A percentile compares a stretch with the other conserved stretches of the same genome.
These are phyloP conservation scores for Termitomyces titanicus DNA, from an alignment of 768 basidiomycete genomes.

Conservation along the genomic window DNA sequence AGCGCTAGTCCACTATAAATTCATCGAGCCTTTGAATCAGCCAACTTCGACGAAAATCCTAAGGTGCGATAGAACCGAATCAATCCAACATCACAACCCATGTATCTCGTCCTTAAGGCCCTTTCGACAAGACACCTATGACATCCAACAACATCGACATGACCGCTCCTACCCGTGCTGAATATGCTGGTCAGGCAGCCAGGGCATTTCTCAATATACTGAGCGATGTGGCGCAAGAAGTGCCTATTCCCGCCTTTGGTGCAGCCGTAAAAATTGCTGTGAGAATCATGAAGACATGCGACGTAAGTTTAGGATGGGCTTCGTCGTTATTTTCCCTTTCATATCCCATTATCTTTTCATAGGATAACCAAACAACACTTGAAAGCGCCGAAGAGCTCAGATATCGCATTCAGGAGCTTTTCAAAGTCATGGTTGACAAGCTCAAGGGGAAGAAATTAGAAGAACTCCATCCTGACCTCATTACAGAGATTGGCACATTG, in stretches of 20 bases:
- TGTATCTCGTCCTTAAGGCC: not conserved
- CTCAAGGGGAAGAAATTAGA: constrained; percentile 1
- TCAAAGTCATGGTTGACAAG: not conserved
- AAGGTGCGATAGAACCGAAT: too few species aligned
- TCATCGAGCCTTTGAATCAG: too few species aligned
- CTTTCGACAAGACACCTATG: not conserved
- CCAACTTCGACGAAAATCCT: too few species aligned
- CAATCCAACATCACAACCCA: not conserved
- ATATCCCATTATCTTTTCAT: not conserved
- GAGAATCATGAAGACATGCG: not conserved
- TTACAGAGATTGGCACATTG: not conserved
- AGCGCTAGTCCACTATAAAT: too few species aligned
- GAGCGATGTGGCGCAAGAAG: not conserved
- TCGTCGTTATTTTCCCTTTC: not conserved
- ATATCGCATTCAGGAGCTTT: not conserved
- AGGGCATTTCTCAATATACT: constrained; percentile 2
- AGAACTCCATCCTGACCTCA: not conserved
- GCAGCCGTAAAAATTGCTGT: constrained; percentile 4
- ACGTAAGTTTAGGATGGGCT: not conserved
- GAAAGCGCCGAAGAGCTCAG: constrained; percentile 5
- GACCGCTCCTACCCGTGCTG: not conserved
- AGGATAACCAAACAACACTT: constrained; percentile 1
- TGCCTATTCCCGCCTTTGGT: constrained; percentile 5
- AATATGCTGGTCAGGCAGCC: not conserved
- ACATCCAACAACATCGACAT: not conserved